Evolutionary conservation across 306 rosid species (phyloP), one percentile per base, ranked within the genome.

Genomic region (Trifolium dubium): DNA sequence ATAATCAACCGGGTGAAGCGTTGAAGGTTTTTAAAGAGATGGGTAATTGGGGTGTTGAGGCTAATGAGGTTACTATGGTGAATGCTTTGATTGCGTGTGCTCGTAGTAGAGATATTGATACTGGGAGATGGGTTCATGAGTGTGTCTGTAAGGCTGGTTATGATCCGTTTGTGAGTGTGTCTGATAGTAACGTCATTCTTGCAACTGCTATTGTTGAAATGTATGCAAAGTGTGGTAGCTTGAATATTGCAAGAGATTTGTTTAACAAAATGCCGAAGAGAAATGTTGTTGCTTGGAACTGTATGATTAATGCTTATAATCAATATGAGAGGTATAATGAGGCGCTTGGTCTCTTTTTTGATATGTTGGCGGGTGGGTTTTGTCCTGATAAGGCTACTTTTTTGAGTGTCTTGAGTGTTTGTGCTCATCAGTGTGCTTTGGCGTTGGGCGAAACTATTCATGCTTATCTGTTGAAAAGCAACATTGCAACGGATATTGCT

Each of bases 201-300:
- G 95, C 90, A 10, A 84, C 88, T 68, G 87, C 98, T 8, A 69
- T 90, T 32, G 40, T 86, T 17, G 96, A 90, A 54, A 85, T 92
- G 98, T 86, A 92, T 64, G 92, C 87, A 3, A 92, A 90, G 82
- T 88, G 91, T 70, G 96, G 98, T 43, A 72, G 79, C 76, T 83
- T 90, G 80, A 79, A 41, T 47, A 86, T 79, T 31, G 92, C 98
- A 54, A 73, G 85, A 64, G 78, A 84, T 5, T 50, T 86, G 77
- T 92, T 92, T 68, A 46, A 87, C 46, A 86, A 79, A 79, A 92
- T 92, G 92, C 86, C 90, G 55, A 34, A 66, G 3, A 87, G 86
- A 75, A 87, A 86, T 70, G 51, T 73, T 80, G 95, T 88, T 74
- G 72, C 86, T 35, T 92, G 96, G 88, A 87, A 88, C 82, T 83